Conservation (phyloP, 768 basidiomycete species). For the Daedaleopsis sinensis region DNA sequence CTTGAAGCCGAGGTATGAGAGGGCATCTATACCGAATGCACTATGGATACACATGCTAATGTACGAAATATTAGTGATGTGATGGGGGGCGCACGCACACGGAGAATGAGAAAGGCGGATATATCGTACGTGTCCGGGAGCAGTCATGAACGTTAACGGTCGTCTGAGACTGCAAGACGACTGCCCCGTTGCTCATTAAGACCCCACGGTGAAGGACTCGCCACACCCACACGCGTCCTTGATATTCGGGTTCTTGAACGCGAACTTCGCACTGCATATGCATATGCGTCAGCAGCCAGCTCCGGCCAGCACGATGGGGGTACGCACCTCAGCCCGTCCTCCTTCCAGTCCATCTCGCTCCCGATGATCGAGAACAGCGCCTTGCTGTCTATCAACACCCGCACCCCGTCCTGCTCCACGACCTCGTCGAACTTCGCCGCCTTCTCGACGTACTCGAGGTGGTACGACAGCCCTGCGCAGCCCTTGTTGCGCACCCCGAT, state of each 20-base stretch:
- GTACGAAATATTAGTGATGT: constrained; percentile 17
- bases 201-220: constrained; percentile 78
- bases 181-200: constrained; percentile 16
- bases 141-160: not conserved
- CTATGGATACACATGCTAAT: constrained; percentile 18
- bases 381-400: constrained; percentile 93
- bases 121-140: constrained; percentile 10
- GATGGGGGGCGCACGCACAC: not conserved
- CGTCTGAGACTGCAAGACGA: not conserved
- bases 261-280: constrained; percentile 69
- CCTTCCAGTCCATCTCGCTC: constrained; percentile 98
- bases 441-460: constrained; percentile 92
- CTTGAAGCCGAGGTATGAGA: constrained; percentile 9
- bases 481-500: constrained; percentile 98
- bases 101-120: not conserved
- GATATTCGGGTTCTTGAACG: constrained; percentile 91
- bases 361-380: constrained; percentile 98
- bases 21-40: not conserved
- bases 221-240: constrained; percentile 95
- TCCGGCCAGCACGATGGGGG: not conserved
- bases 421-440: constrained; percentile 94
- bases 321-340: constrained; percentile 83
- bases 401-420: constrained; percentile 93
- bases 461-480: constrained; percentile 89
- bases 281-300: constrained; percentile 8